These are phyloP conservation scores for Acacia acuminata DNA, from an alignment of 306 rosid genomes.

Conservation along the genomic window DNA sequence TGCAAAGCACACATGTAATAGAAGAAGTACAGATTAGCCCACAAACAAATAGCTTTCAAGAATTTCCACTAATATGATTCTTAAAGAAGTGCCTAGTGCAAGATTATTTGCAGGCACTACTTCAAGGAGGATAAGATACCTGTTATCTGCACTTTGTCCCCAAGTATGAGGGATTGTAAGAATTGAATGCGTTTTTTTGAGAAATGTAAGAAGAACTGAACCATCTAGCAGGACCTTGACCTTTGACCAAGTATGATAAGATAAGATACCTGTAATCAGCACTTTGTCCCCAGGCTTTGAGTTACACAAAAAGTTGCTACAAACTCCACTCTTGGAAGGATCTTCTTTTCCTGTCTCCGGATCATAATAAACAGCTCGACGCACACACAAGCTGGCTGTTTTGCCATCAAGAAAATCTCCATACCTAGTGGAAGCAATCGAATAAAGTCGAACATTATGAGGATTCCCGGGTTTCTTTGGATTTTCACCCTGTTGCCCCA, in stretches of 20 bases:
- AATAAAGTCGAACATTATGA: conserved; percentile 86
- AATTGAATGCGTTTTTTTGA: neutral
- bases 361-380: conserved; percentile 94
- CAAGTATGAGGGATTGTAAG: no score
- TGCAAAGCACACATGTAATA: neutral
- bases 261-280: conserved; percentile 71
- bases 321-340: conserved; percentile 82
- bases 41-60: neutral
- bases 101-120: neutral
- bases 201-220: conserved; percentile 12
- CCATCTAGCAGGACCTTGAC: neutral
- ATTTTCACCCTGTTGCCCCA: conserved; percentile 81
- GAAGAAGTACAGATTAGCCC: neutral
- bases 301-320: conserved; percentile 88
- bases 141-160: no score
- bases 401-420: conserved; percentile 90
- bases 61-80: neutral
- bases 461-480: conserved; percentile 92
- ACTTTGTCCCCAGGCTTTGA: conserved; percentile 94
- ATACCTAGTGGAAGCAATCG: conserved; percentile 95
- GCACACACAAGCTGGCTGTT: conserved; percentile 95
- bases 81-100: neutral
- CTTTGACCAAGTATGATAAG: conserved; percentile 21
- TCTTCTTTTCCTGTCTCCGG: conserved; percentile 94
- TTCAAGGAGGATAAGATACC: neutral